Base-by-base conservation (phyloP, 306 rosid species). In the Luffa acutangula region DNA sequence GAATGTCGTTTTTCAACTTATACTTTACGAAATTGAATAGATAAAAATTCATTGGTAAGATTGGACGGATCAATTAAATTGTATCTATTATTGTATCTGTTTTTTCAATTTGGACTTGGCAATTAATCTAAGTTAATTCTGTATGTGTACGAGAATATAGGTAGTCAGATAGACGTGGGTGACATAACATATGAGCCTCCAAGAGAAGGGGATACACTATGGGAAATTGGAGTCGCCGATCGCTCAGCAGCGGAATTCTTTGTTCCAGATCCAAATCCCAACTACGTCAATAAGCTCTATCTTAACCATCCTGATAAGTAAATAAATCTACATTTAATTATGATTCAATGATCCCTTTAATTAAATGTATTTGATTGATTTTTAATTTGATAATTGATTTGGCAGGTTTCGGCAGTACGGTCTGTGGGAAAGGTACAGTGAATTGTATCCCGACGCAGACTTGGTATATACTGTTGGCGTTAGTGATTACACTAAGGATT, bases 181-280 rank as follows among this genome's bases (percentile, higher is more conserved):
- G 89, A 90, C 59, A 81, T 92, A 79, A 88, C 88, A 1, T 90
- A 89, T 82, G 90, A 95, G 57, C 91, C 98, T 18, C 97, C 91
- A 51, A 95, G 98, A 91, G 87, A 85, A 82, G 98, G 98, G 1
- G 96, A 91, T 36, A 95, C 98, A n/a, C 54, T 91, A 25, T 95
- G 98, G 98, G 98, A 95, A 91, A 95, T 95, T 71, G 97, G 98
- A 80, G 83, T 88, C 20, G 97, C 98, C 8, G 96, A 95, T 76
- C 97, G 97, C n/a, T 83, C 96, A 7, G 95, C 97, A 42, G 93
- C 90, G 33, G 97, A 91, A 49, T 92, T 93, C 69, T 95, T 80
- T 74, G 91, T 91, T 82, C 98, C 98, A 45, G 97, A 91, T 77
- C 97, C 97, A 20, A 86, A 91, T 84, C 97, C 97, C 21, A 87